A percentile compares a stretch with the other conserved stretches of the same genome.
Evolutionary conservation across 495 filamentous ascomycete genomes (phyloP).

Genomic region (Cenococcum geophilum): DNA sequence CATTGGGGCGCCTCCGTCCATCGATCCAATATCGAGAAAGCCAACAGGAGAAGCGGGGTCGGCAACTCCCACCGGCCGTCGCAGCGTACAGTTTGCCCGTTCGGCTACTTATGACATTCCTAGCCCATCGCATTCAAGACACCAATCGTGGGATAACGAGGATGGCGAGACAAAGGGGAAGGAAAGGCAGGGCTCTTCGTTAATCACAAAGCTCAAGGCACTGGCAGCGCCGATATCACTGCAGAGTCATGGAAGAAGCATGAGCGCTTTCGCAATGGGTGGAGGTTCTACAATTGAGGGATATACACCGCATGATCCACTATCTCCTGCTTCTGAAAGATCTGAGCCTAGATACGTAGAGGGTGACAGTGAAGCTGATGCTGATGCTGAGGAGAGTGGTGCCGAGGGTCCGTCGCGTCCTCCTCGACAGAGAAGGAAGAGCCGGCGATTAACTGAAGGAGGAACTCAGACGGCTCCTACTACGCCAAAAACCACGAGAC

Average conservation of each 20-base stretch:
- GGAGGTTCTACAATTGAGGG: constrained; percentile 29
- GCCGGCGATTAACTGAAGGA: constrained; percentile 29
- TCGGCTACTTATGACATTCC: constrained; percentile 25
- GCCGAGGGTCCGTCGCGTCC: constrained; percentile 33
- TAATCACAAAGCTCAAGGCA: constrained; percentile 42
- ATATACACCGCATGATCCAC: constrained; percentile 11
- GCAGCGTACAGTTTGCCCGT: constrained; percentile 43
- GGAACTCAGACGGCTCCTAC: constrained; percentile 54
- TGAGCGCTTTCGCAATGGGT: constrained; percentile 32
- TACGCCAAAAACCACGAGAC: constrained; percentile 47
- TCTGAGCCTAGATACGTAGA: constrained; percentile 27
- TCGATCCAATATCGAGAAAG: constrained; percentile 22
- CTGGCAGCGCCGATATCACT: constrained; percentile 34
- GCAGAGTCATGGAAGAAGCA: constrained; percentile 34
- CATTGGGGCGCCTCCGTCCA: constrained; percentile 3
- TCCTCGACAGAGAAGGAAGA: constrained; percentile 33
- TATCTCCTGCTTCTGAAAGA: constrained; percentile 30
- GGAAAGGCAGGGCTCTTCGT: constrained; percentile 30
- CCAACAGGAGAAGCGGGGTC: constrained; percentile 28
- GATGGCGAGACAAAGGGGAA: constrained; percentile 25
- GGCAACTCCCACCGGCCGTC: constrained; percentile 36
- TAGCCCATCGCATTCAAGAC: constrained; percentile 23
- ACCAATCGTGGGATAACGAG: constrained; percentile 31
- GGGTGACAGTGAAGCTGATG: constrained; percentile 36
- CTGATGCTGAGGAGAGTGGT: constrained; percentile 40